These are phyloP conservation scores for Postia placenta DNA, from an alignment of 768 basidiomycete genomes.

Conservation along the genomic window DNA sequence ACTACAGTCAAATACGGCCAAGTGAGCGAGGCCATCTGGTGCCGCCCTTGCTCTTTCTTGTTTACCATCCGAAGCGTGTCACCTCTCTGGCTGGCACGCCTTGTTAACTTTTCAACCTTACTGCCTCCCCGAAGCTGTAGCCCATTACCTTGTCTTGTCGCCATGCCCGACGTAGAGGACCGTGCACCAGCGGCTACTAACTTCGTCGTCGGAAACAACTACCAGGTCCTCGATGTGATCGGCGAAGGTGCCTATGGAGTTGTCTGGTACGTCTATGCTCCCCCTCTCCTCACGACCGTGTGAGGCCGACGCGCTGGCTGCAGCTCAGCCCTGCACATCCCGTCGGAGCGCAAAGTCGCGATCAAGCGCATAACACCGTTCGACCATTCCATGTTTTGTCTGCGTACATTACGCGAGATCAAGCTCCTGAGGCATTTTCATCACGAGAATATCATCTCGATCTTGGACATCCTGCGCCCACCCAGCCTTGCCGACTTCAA, in stretches of 20 bases:
- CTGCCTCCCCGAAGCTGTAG: too few species aligned
- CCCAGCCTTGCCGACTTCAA: constrained; percentile 65
- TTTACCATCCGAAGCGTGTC: too few species aligned
- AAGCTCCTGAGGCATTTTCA: constrained; percentile 87
- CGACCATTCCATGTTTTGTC: constrained; percentile 93
- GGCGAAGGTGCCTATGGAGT: constrained; percentile 97
- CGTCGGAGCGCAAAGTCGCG: constrained; percentile 87
- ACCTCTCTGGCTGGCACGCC: too few species aligned
- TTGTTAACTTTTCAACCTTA: too few species aligned
- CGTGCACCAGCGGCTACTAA: constrained; percentile 18
- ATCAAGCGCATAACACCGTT: constrained; percentile 97
- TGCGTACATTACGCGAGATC: constrained; percentile 88
- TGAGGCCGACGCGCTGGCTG: not conserved
- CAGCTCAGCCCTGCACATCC: constrained; percentile 77
- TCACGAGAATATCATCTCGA: constrained; percentile 89
- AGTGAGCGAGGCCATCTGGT: too few species aligned
- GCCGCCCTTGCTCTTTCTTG: too few species aligned
- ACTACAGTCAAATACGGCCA: too few species aligned
- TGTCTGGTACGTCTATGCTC: constrained; percentile 48
- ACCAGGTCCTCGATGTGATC: constrained; percentile 81
- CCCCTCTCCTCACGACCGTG: not conserved
- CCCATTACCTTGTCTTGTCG: not conserved
- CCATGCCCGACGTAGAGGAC: constrained; percentile 21
- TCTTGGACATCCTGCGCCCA: constrained; percentile 90
- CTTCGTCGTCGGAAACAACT: constrained; percentile 54